A percentile compares a stretch with the other conserved stretches of the same genome.
Evolutionary conservation across 176 grass and related monocot genomes (phyloP).

Genomic region (Canna indica): DNA sequence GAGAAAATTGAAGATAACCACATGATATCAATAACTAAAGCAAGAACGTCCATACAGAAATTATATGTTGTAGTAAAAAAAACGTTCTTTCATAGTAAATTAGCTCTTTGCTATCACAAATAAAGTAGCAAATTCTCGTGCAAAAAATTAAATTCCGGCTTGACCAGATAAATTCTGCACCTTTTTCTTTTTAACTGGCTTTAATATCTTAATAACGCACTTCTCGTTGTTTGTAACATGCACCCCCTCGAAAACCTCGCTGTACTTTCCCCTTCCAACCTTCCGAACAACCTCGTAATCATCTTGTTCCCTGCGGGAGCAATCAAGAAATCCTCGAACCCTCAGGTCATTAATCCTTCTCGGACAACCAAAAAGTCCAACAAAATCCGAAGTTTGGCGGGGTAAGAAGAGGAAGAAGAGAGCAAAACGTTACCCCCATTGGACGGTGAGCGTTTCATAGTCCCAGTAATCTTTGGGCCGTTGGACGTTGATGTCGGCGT

Average conservation of each 20-base stretch:
- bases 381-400: slow-evolving; percentile 3
- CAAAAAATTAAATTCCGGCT: too few species aligned
- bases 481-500: slow-evolving; percentile 58
- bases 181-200: slow-evolving; percentile 97
- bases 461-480: slow-evolving; percentile 82
- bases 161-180: slow-evolving; percentile 11
- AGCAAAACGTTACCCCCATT: slow-evolving; percentile 53
- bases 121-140: background rate
- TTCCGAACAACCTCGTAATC: slow-evolving; percentile 76
- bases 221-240: slow-evolving; percentile 42
- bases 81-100: too few species aligned
- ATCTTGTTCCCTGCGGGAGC: slow-evolving; percentile 58
- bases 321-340: background rate
- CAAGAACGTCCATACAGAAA: too few species aligned
- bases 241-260: slow-evolving; percentile 82
- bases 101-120: too few species aligned
- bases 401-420: background rate
- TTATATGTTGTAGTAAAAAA: too few species aligned
- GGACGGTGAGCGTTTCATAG: slow-evolving; percentile 75
- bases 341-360: background rate
- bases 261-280: slow-evolving; percentile 90
- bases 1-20: background rate
- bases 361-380: background rate
- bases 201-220: slow-evolving; percentile 93
- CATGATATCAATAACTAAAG: background rate